Conservation (phyloP, 495 filamentous ascomycete species). For the Aspergillus indologenus region DNA sequence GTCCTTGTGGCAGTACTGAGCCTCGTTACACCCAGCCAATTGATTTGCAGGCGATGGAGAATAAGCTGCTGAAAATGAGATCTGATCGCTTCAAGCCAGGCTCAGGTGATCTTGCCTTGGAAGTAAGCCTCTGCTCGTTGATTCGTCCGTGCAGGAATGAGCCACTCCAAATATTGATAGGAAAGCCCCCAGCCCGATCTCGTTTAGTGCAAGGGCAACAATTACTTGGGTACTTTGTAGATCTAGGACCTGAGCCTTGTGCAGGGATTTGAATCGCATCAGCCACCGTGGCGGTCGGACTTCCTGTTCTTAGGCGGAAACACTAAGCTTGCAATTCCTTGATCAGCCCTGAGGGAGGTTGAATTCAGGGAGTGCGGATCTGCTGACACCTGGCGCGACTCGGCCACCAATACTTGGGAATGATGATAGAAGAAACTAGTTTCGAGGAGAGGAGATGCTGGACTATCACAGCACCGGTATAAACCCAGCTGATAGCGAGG, state of each 20-base stretch:
- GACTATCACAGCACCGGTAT: background rate
- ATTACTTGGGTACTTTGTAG: slow-evolving; percentile 7
- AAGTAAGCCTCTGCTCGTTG: slow-evolving; percentile 9
- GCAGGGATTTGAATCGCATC: slow-evolving; percentile 33
- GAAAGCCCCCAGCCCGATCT: slow-evolving; percentile 21
- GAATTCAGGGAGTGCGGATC: slow-evolving; percentile 6
- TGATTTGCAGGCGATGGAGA: slow-evolving; percentile 4
- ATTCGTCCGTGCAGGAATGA: slow-evolving; percentile 8
- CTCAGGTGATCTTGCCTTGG: slow-evolving; percentile 16
- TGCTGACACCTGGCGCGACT: slow-evolving; percentile 4
- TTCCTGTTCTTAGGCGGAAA: slow-evolving; percentile 15
- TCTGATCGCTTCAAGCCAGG: background rate
- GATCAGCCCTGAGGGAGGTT: slow-evolving; percentile 21
- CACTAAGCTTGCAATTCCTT: slow-evolving; percentile 5
- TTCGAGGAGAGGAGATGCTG: background rate
- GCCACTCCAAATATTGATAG: slow-evolving; percentile 13
- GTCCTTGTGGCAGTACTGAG: slow-evolving; percentile 11
- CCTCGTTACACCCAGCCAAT: slow-evolving; percentile 19
- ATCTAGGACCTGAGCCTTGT: slow-evolving; percentile 21
- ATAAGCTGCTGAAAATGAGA: slow-evolving; percentile 14
- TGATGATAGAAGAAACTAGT: slow-evolving; percentile 4
- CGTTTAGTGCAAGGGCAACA: slow-evolving; percentile 21
- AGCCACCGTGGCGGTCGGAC: slow-evolving; percentile 30
- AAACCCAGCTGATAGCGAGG: slow-evolving; percentile 16
- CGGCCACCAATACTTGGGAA: background rate